phyloP scores from a whole-genome alignment of 2,329 filamentous ascomycete genomes.

The Cercospora janseana region DNA sequence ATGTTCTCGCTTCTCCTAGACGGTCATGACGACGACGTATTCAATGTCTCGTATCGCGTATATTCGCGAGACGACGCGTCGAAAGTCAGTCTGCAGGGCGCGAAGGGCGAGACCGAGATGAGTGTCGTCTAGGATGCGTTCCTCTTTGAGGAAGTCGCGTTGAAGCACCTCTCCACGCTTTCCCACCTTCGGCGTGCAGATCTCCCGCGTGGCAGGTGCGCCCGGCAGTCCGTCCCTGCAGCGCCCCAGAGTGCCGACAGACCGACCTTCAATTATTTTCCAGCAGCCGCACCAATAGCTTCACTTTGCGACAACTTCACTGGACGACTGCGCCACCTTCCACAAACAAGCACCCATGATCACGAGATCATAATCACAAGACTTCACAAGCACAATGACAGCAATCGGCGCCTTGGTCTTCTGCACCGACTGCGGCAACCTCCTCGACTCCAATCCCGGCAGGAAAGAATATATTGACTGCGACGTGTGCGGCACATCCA shows the following conservation, averaged over 20 bases:
- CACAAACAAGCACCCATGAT: not conserved
- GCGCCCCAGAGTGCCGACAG: not conserved
- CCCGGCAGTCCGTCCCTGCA: not conserved
- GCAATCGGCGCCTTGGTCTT: conserved; percentile 89
- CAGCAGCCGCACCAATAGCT: not conserved
- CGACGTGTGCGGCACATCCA: conserved; percentile 80
- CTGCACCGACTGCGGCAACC: conserved; percentile 87
- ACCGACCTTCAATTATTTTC: not conserved
- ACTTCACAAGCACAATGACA: conserved; percentile 63
- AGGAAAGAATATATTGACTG: conserved; percentile 74
- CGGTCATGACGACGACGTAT: not conserved
- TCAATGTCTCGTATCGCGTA: not conserved
- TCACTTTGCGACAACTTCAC: not conserved
- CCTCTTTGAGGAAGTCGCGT: conserved; percentile 3
- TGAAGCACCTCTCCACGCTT: conserved; percentile 1
- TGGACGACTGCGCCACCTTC: not conserved
- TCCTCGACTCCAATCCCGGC: conserved; percentile 77
- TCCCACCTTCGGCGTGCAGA: not conserved
- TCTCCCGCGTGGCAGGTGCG: conserved; percentile 5
- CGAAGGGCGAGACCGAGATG: conserved; percentile 1
- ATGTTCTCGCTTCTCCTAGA: not conserved
- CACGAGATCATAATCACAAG: not conserved
- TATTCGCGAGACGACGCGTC: conserved; percentile 7
- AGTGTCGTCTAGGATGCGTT: conserved; percentile 2
- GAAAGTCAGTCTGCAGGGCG: not conserved